phyloP scores from a whole-genome alignment of 129 eudicot species.

The Glebionis coronaria region DNA sequence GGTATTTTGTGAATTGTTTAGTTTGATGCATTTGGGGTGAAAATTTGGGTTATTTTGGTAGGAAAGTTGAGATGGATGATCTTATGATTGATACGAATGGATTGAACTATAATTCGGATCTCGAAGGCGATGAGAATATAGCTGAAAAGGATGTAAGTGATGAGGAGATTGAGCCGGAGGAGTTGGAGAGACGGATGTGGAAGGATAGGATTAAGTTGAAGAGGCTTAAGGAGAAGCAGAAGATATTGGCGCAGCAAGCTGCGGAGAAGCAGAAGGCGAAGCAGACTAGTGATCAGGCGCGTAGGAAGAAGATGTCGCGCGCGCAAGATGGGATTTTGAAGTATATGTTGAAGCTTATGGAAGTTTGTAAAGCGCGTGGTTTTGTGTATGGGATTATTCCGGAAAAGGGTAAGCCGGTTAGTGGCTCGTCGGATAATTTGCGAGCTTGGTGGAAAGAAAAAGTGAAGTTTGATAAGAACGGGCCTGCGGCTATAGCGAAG shows the following conservation, averaged over 20 bases:
- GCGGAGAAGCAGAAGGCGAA: conserved; percentile 68
- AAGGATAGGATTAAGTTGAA: conserved; percentile 74
- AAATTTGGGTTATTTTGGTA: neutral
- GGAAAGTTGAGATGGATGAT: conserved; percentile 24
- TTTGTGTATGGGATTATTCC: conserved; percentile 58
- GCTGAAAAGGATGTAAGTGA: conserved; percentile 94
- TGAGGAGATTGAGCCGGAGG: conserved; percentile 84
- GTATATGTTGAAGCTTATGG: conserved; percentile 94
- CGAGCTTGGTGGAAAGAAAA: conserved; percentile 99
- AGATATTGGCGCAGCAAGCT: conserved; percentile 60
- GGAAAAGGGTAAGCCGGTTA: conserved; percentile 91
- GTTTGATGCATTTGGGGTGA: neutral
- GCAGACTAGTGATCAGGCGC: conserved; percentile 73
- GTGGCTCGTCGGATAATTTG: conserved; percentile 90
- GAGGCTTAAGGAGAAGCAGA: conserved; percentile 70
- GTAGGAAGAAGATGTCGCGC: conserved; percentile 52
- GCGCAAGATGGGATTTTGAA: conserved; percentile 16
- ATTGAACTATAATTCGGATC: conserved; percentile 50
- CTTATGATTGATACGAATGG: conserved; percentile 36
- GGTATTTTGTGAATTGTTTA: neutral
- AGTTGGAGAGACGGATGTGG: conserved; percentile 85
- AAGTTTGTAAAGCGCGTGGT: conserved; percentile 69
- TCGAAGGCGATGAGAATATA: conserved; percentile 69
- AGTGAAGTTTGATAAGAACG: conserved; percentile 89
- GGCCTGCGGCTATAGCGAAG: conserved; percentile 79